Evolutionary conservation across 129 eudicot species (phyloP).

Genomic region (Saussurea involucrata): DNA sequence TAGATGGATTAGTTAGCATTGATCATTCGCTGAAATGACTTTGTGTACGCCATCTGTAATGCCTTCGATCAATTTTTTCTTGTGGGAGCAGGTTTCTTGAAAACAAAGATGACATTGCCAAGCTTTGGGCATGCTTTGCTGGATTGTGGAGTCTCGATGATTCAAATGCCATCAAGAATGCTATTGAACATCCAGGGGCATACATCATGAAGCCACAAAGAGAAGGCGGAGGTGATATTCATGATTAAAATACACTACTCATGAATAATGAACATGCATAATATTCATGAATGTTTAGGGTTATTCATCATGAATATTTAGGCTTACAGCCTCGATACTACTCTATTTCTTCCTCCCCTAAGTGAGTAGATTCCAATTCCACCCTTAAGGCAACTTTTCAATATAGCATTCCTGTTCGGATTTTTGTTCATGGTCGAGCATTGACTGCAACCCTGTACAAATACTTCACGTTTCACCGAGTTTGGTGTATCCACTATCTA

Average conservation of each 20-base stretch:
- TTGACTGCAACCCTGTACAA: too few relatives aligned
- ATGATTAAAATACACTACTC: too few relatives aligned
- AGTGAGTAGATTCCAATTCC: too few relatives aligned
- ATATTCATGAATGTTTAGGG: neutral
- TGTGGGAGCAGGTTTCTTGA: conserved; percentile 74
- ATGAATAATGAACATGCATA: neutral
- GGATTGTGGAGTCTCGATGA: conserved; percentile 97
- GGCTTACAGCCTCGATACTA: too few relatives aligned
- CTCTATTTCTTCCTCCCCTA: too few relatives aligned
- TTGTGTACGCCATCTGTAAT: neutral
- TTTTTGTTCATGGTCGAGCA: too few relatives aligned
- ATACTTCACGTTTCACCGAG: too few relatives aligned
- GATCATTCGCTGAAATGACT: too few relatives aligned
- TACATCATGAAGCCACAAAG: conserved; percentile 98
- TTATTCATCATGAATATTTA: neutral
- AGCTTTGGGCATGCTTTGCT: conserved; percentile 83
- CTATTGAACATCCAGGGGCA: conserved; percentile 65
- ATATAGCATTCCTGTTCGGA: too few relatives aligned
- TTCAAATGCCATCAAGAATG: conserved; percentile 64
- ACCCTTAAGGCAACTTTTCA: too few relatives aligned
- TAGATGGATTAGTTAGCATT: too few relatives aligned
- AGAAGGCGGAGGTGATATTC: conserved; percentile 84
- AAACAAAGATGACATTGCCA: conserved; percentile 73
- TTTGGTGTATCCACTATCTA: too few relatives aligned
- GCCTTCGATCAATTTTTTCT: neutral